phyloP scores from a whole-genome alignment of 805 yeast species.

The Candida insectalens region DNA sequence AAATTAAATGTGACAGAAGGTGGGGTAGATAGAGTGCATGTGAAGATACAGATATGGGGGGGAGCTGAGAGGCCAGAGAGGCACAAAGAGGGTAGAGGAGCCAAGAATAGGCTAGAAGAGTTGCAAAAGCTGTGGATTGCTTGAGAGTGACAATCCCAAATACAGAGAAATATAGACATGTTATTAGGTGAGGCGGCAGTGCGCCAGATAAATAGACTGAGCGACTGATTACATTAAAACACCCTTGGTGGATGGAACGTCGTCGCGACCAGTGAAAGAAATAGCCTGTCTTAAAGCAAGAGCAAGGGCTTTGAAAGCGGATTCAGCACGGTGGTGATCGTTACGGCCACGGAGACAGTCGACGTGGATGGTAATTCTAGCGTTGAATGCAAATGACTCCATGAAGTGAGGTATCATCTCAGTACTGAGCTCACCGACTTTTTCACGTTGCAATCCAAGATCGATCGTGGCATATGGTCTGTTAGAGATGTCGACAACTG shows the following conservation, averaged over 20 bases:
- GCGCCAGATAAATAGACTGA: no score
- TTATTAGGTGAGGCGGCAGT: no score
- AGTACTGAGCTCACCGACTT: conserved; percentile 81
- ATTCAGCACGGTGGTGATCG: conserved; percentile 94
- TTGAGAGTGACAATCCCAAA: no score
- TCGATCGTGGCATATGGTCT: conserved; percentile 90
- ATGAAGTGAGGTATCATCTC: conserved; percentile 98
- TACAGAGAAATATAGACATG: no score
- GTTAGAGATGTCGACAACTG: conserved; percentile 92
- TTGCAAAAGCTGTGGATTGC: no score
- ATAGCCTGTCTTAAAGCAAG: conserved; percentile 84
- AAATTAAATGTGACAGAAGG: no score
- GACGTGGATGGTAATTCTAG: conserved; percentile 85
- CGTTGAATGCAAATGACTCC: conserved; percentile 89
- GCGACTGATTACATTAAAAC: conserved; percentile 60
- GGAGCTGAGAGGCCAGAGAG: no score
- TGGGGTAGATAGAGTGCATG: no score
- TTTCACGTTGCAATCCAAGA: conserved; percentile 83
- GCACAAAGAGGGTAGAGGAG: no score
- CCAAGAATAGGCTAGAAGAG: no score
- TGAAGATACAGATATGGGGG: no score
- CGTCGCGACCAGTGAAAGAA: conserved; percentile 74
- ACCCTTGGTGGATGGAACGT: conserved; percentile 95
- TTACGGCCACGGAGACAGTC: conserved; percentile 90
- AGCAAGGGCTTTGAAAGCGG: conserved; percentile 94